Evolutionary conservation across 2,329 filamentous ascomycete genomes (phyloP), one percentile per base, ranked within the genome.

Genomic region (Trichoderma sp.): DNA sequence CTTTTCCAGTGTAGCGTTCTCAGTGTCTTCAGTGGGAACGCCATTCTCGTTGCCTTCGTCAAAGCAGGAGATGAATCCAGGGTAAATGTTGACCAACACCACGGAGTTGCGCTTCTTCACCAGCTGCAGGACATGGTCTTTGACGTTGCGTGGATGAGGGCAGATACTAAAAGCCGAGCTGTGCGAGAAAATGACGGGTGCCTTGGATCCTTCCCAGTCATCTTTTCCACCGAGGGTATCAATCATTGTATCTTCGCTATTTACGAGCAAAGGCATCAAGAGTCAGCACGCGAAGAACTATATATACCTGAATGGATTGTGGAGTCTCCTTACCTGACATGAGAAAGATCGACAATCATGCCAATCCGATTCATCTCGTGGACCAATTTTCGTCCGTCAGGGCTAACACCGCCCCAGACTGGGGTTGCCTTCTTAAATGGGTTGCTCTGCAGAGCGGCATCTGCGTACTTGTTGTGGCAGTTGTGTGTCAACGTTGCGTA

Each of bases 401-500:
- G 82, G 70, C 91, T 95, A 1, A 98, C 84, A 2, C 95, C 95
- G 64, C 86, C 82, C 87, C 90, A 92, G 68, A 86, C 82, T 0
- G 91, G 87, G 64, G 86, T 79, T 70, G 87, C 83, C 79, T 82
- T 80, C 73, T 81, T 76, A 16, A 83, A 73, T 1, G 87, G 85
- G 35, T 81, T 78, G 71, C 91, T 83, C 73, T 84, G 83, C 6
- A 96, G 80, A 3, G 94, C 94, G 4, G 94, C 92, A 77, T 97
- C 95, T 60, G 94, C 93, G 78, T 92, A 97, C 61, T 84, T 87
- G 80, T 97, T 98, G 79, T 96, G 92, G 81, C 94, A 97, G 79
- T 97, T 97, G 83, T 97, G 95, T 2, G 93, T 97, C 19, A 98
- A 83, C 0, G 94, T 97, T 21, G 91, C 90, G 76, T 97, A 97